phyloP scores from a whole-genome alignment of 345 rosid genomes.

The Schrenkiella parvula region DNA sequence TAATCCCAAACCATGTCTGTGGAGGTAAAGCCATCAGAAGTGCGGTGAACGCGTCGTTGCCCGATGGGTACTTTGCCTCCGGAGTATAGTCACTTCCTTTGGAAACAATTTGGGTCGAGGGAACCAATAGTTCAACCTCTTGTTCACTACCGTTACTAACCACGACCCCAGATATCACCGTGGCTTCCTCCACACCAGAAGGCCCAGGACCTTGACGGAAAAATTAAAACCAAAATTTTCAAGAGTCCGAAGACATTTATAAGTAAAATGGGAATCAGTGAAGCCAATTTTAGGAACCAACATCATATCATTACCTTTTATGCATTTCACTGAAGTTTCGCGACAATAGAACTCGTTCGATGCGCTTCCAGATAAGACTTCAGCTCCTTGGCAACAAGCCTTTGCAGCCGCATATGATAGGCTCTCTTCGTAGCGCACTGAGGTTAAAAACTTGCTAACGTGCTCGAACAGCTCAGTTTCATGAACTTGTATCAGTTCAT shows the following conservation, averaged over 20 bases:
- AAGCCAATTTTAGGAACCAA: slow-evolving; percentile 4
- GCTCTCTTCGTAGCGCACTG: slow-evolving; percentile 31
- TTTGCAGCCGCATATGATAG: slow-evolving; percentile 53
- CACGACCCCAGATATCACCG: slow-evolving; percentile 19
- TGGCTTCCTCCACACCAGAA: neutral
- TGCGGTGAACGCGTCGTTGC: slow-evolving; percentile 58
- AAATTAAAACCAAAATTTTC: no score
- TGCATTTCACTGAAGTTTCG: slow-evolving; percentile 55
- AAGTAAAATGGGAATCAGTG: neutral
- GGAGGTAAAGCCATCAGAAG: slow-evolving; percentile 76
- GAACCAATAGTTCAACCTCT: slow-evolving; percentile 34
- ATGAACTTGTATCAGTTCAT: slow-evolving; percentile 38
- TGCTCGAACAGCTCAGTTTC: slow-evolving; percentile 41
- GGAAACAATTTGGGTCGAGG: slow-evolving; percentile 20
- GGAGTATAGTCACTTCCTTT: slow-evolving; percentile 35
- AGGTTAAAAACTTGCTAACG: slow-evolving; percentile 39
- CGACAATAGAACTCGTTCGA: slow-evolving; percentile 43
- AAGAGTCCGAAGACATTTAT: neutral
- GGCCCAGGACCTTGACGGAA: slow-evolving; percentile 3
- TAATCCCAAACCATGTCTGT: slow-evolving; percentile 66
- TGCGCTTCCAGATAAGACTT: slow-evolving; percentile 51
- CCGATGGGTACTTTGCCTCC: slow-evolving; percentile 43
- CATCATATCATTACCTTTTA: slow-evolving; percentile 35
- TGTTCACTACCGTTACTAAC: slow-evolving; percentile 46
- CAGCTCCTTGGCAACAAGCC: slow-evolving; percentile 77